A percentile compares a stretch with the other conserved stretches of the same genome.
phyloP scores from a whole-genome alignment of 495 filamentous ascomycete genomes.

The Articulospora tetracladia region DNA sequence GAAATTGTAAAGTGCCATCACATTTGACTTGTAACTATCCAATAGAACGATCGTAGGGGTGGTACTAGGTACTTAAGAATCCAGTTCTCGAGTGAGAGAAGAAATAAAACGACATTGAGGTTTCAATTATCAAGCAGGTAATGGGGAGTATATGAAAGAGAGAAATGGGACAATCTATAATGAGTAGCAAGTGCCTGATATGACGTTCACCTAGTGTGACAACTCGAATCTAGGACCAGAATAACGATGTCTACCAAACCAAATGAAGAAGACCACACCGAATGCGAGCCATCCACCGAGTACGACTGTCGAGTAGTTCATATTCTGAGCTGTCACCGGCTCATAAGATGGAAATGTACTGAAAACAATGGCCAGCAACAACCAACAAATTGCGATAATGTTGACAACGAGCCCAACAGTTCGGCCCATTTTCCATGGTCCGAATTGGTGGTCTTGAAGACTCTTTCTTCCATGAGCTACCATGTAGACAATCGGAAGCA shows the following conservation, averaged over 20 bases:
- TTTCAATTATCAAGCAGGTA: too few relatives aligned
- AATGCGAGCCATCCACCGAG: conserved; percentile 37
- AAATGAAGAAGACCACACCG: conserved; percentile 36
- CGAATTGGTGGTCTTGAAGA: conserved; percentile 24
- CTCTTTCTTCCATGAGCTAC: conserved; percentile 25
- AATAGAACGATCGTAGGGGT: too few relatives aligned
- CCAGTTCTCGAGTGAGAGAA: too few relatives aligned
- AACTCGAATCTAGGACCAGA: too few relatives aligned
- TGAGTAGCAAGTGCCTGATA: too few relatives aligned
- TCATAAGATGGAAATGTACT: conserved; percentile 31
- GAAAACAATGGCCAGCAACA: conserved; percentile 13
- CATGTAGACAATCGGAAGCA: conserved; percentile 38
- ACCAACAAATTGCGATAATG: conserved; percentile 22
- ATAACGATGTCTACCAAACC: conserved; percentile 35
- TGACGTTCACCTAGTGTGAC: too few relatives aligned
- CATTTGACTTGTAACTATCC: too few relatives aligned
- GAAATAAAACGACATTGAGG: too few relatives aligned
- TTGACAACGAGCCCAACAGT: conserved; percentile 33
- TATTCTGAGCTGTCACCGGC: conserved; percentile 36
- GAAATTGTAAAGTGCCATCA: too few relatives aligned
- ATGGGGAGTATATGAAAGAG: too few relatives aligned
- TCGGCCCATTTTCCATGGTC: conserved; percentile 33
- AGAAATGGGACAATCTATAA: too few relatives aligned
- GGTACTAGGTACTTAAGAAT: too few relatives aligned
- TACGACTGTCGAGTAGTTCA: conserved; percentile 49